Evolutionary conservation across 2,329 filamentous ascomycete species (phyloP), one percentile per base, ranked within the genome.

Genomic region (Neofusicoccum kwambonambiense): DNA sequence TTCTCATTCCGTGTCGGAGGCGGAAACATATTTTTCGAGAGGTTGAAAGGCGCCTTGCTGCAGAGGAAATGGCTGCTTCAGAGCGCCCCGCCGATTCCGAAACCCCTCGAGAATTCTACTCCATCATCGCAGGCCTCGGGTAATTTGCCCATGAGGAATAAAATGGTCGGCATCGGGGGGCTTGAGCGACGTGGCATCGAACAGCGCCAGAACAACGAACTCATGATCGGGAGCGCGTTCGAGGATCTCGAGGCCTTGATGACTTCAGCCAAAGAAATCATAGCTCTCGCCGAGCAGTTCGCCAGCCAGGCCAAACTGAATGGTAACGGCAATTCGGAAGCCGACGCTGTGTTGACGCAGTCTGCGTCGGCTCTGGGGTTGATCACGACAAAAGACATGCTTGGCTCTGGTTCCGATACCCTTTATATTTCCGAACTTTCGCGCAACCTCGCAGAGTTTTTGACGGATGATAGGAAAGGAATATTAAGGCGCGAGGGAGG

Each of bases 51-150:
- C 6, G 90, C 93, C 8, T 86, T 98, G 77, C 89, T 93, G 1
- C 95, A 99, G 76, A 87, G 95, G 13, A 98, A 98, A 82, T 99
- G 95, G 95, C 84, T 99, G 3, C 83, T 97, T 0, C 90, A 95
- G 64, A 89, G 91, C 72, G 95, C 95, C 0, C 95, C 95, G 1
- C 93, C 94, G 0, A 87, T 95, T 17, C 95, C 95, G 0, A 89
- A 85, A 67, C 85, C 86, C 35, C 66, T 77, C 71, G 62, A 73
- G 71, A 67, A 76, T 54, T 52, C 45, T 11, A 34, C 34, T 3
- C 45, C 44, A 12, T 22, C 41, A 7, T 31, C 27, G 3, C 51
- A 50, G 22, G 35, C 9, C 17, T 31, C 54, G 2, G 22, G 34
- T 15, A 65, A 67, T 65, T 68, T 72, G 66, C 52, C 71, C 58